Percentiles rank a stretch among this genome's conserved stretches.
Evolutionary conservation across 2,329 filamentous ascomycete species (phyloP).

Genomic region (Fusarium graminum): DNA sequence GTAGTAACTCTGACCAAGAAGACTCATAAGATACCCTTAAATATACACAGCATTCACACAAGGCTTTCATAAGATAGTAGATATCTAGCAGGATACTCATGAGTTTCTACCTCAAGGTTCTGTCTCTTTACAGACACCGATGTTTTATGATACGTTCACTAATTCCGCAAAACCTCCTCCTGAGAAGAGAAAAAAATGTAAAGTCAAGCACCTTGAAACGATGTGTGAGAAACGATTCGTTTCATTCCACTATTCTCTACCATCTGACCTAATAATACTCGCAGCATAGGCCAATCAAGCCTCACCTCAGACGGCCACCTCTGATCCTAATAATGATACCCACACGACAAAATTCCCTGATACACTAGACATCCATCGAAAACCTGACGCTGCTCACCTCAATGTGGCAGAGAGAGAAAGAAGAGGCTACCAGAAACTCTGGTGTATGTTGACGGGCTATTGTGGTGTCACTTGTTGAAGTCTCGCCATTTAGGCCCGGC

Average conservation of each 20-base stretch:
- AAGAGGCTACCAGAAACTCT: no score
- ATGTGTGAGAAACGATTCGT: slow-evolving; percentile 5
- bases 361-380: background rate
- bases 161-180: background rate
- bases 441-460: no score
- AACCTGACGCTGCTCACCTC: no score
- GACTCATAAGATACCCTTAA: background rate
- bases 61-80: background rate
- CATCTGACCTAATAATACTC: slow-evolving; percentile 24
- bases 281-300: slow-evolving; percentile 12
- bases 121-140: background rate
- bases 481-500: slow-evolving; percentile 1
- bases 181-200: no score
- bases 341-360: background rate
- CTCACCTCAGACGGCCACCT: background rate
- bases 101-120: background rate
- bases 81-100: background rate
- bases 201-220: background rate
- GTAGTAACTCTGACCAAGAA: background rate
- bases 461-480: background rate
- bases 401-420: no score
- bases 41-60: background rate
- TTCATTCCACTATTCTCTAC: slow-evolving; percentile 8
- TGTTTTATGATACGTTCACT: background rate
- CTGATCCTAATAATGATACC: slow-evolving; percentile 9